Conservation (phyloP, 768 basidiomycete genomes). For the Trametes coccinea region DNA sequence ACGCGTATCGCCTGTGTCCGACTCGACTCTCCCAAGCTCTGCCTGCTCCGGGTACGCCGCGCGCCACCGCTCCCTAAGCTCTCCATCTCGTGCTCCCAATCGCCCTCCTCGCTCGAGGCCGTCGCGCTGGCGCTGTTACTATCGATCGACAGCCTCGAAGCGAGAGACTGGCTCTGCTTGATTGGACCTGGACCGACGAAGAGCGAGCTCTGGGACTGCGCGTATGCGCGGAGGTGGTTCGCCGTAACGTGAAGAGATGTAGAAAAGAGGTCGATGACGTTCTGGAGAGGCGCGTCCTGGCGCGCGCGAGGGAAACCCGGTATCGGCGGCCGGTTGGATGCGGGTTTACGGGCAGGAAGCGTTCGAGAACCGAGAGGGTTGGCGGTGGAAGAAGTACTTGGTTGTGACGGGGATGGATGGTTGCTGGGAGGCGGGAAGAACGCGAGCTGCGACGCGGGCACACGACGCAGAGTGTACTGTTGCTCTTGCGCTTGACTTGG, state of each 20-base stretch:
- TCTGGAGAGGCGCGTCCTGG: slow-evolving; percentile 6
- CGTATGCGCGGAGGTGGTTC: neutral
- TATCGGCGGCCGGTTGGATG: neutral
- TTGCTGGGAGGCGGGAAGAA: slow-evolving; percentile 34
- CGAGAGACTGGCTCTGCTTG: slow-evolving; percentile 6
- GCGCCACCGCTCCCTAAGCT: slow-evolving; percentile 18
- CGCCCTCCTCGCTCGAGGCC: slow-evolving; percentile 29
- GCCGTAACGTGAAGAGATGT: slow-evolving; percentile 12
- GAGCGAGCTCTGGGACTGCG: slow-evolving; percentile 20
- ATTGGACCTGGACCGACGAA: slow-evolving; percentile 16
- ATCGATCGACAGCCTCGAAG: slow-evolving; percentile 28
- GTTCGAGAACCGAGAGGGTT: neutral
- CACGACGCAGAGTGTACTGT: slow-evolving; percentile 29
- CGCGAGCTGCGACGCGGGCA: slow-evolving; percentile 34
- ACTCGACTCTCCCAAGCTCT: too few species aligned
- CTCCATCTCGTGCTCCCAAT: slow-evolving; percentile 33
- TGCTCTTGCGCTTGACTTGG: neutral
- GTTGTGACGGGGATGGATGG: neutral
- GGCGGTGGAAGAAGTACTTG: neutral
- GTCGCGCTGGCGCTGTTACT: slow-evolving; percentile 27
- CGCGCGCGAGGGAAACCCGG: slow-evolving; percentile 1
- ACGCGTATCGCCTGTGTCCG: too few species aligned
- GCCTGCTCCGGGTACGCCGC: neutral
- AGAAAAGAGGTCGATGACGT: slow-evolving; percentile 11
- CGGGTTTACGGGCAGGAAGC: neutral